A percentile compares a stretch with the other conserved stretches of the same genome.
Conservation (phyloP, 2,329 filamentous ascomycete species). For the Fusarium zealandicum region DNA sequence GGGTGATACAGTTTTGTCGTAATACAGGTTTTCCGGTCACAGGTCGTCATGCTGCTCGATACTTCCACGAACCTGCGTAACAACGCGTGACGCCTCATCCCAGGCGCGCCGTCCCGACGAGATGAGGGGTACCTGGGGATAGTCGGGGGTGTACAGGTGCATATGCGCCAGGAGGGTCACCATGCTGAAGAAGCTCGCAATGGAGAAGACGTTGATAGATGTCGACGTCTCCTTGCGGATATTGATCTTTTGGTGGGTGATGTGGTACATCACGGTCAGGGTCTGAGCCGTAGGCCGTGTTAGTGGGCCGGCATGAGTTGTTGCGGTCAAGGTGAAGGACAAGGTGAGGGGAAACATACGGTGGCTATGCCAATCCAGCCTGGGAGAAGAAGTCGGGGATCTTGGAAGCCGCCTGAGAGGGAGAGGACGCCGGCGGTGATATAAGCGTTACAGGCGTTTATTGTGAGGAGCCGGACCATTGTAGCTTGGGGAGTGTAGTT, state of each 20-base stretch:
- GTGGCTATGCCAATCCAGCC: conserved; percentile 82
- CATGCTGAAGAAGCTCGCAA: conserved; percentile 80
- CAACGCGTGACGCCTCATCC: conserved; percentile 45
- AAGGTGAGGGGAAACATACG: conserved; percentile 52
- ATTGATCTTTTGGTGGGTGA: conserved; percentile 79
- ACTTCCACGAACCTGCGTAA: conserved; percentile 42
- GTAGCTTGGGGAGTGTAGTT: conserved; percentile 85
- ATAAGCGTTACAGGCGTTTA: conserved; percentile 77
- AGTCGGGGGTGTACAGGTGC: conserved; percentile 67
- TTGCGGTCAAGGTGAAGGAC: conserved; percentile 10
- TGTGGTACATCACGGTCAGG: conserved; percentile 76
- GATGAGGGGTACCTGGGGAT: conserved; percentile 66
- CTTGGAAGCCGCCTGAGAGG: conserved; percentile 72
- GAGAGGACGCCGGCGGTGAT: conserved; percentile 76
- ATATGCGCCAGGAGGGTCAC: conserved; percentile 71
- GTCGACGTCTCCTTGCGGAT: conserved; percentile 81
- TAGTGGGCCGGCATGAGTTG: conserved; percentile 4
- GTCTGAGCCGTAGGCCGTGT: conserved; percentile 62
- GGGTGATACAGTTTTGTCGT: neutral
- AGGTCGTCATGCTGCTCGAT: conserved; percentile 44
- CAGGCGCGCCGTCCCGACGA: conserved; percentile 48
- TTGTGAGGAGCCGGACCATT: conserved; percentile 78
- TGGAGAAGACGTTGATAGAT: conserved; percentile 78
- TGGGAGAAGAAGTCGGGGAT: conserved; percentile 74
- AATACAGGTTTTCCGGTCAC: conserved; percentile 15